A percentile compares a stretch with the other conserved stretches of the same genome.
phyloP scores from a whole-genome alignment of 495 filamentous ascomycete species.

The Xanthoparmelia taractica region DNA sequence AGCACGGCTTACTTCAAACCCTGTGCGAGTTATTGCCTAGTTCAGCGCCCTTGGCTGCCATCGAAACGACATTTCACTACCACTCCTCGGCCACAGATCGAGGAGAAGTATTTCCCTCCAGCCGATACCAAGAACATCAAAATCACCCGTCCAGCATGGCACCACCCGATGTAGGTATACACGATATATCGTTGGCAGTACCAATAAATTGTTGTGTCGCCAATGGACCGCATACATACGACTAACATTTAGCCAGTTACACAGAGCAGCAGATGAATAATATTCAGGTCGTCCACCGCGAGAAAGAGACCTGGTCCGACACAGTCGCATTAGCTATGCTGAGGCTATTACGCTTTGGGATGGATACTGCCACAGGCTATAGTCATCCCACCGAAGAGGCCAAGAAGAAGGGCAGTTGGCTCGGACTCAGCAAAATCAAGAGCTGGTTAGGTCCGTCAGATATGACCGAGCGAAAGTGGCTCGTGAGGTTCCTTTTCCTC shows the following conservation, averaged over 20 bases:
- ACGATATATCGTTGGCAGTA: not conserved
- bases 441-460: slow-evolving; percentile 35
- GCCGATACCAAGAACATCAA: slow-evolving; percentile 24
- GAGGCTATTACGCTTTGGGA: slow-evolving; percentile 55
- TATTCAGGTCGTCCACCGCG: slow-evolving; percentile 59
- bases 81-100: slow-evolving; percentile 15
- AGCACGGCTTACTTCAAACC: slow-evolving; percentile 9
- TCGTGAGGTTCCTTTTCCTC: slow-evolving; percentile 82
- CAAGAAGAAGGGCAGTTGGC: slow-evolving; percentile 32
- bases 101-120: slow-evolving; percentile 27
- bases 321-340: slow-evolving; percentile 55
- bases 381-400: slow-evolving; percentile 51
- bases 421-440: slow-evolving; percentile 35
- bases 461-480: slow-evolving; percentile 71
- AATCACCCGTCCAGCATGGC: slow-evolving; percentile 29
- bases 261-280: slow-evolving; percentile 54
- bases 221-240: not conserved
- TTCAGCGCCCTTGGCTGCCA: slow-evolving; percentile 1
- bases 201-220: not conserved
- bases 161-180: slow-evolving; percentile 27
- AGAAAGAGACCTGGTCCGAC: slow-evolving; percentile 60
- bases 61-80: slow-evolving; percentile 21
- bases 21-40: slow-evolving; percentile 8
- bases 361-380: slow-evolving; percentile 66
- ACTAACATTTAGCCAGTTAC: slow-evolving; percentile 37